These are phyloP conservation scores for Metschnikowia drakensbergensis DNA, from an alignment of 805 yeast genomes.

Conservation along the genomic window DNA sequence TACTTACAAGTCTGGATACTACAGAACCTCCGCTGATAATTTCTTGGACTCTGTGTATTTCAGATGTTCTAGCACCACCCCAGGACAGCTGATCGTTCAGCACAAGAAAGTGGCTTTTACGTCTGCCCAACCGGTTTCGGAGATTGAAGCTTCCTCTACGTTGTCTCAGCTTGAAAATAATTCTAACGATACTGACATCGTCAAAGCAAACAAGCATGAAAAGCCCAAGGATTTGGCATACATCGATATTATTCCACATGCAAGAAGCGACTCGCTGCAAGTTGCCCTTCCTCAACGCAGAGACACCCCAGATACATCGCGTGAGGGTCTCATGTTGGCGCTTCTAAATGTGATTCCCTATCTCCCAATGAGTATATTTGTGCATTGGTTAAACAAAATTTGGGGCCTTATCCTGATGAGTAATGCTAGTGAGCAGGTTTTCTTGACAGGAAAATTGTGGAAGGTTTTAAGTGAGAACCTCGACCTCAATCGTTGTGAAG, in stretches of 20 bases:
- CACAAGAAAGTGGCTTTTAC: slow-evolving; percentile 16
- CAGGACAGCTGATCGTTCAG: slow-evolving; percentile 26
- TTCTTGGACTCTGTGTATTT: slow-evolving; percentile 42
- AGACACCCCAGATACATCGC: slow-evolving; percentile 34
- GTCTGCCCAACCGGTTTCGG: slow-evolving; percentile 39
- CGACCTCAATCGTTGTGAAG: slow-evolving; percentile 52
- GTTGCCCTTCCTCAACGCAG: slow-evolving; percentile 13
- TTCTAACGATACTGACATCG: slow-evolving; percentile 20
- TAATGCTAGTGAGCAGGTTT: slow-evolving; percentile 33
- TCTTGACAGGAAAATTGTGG: slow-evolving; percentile 46
- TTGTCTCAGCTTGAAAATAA: slow-evolving; percentile 26
- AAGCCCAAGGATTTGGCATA: slow-evolving; percentile 29
- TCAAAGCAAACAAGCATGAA: slow-evolving; percentile 28
- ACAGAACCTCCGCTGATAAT: slow-evolving; percentile 25
- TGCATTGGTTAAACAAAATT: slow-evolving; percentile 46
- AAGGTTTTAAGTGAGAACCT: slow-evolving; percentile 52
- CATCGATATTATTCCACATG: slow-evolving; percentile 15
- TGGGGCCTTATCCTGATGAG: slow-evolving; percentile 35
- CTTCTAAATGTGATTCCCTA: slow-evolving; percentile 53
- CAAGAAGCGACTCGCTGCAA: slow-evolving; percentile 6
- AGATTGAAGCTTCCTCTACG: slow-evolving; percentile 35
- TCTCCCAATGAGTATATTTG: slow-evolving; percentile 40
- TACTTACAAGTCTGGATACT: slow-evolving; percentile 4
- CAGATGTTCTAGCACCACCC: slow-evolving; percentile 34
- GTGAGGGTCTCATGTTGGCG: slow-evolving; percentile 47